A percentile compares a stretch with the other conserved stretches of the same genome.
These are phyloP conservation scores for Bromus sterilis DNA, from an alignment of 176 grass and related monocot genomes.

Conservation along the genomic window DNA sequence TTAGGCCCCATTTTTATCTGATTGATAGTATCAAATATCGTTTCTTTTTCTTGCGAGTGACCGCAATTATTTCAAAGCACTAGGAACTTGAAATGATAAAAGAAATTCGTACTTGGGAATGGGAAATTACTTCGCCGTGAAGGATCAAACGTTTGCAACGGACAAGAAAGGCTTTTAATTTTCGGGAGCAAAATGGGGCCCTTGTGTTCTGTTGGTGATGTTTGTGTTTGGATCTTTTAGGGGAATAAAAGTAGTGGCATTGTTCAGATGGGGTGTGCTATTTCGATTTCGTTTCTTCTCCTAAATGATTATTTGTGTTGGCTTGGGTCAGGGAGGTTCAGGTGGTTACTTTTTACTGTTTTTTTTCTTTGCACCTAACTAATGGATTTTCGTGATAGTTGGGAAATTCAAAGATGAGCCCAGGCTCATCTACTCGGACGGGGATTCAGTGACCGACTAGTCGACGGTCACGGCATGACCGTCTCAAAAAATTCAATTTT, in stretches of 20 bases:
- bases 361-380: too few species aligned
- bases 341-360: background rate
- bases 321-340: background rate
- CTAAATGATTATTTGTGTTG: too few species aligned
- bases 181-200: background rate
- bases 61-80: slow-evolving; percentile 33
- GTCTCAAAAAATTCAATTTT: too few species aligned
- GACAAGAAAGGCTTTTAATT: background rate
- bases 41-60: background rate
- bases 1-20: background rate
- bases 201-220: background rate
- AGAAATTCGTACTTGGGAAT: background rate
- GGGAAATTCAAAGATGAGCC: too few species aligned
- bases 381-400: too few species aligned
- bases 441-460: too few species aligned
- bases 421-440: too few species aligned
- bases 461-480: too few species aligned
- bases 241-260: background rate
- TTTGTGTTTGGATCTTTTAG: background rate
- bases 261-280: background rate
- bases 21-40: background rate
- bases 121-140: slow-evolving; percentile 22
- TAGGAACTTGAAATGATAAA: background rate
- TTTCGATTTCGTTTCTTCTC: slow-evolving; percentile 18
- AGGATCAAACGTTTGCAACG: slow-evolving; percentile 19